phyloP scores from a whole-genome alignment of 352 stramenopile genomes.

The Peronospora destructor region DNA sequence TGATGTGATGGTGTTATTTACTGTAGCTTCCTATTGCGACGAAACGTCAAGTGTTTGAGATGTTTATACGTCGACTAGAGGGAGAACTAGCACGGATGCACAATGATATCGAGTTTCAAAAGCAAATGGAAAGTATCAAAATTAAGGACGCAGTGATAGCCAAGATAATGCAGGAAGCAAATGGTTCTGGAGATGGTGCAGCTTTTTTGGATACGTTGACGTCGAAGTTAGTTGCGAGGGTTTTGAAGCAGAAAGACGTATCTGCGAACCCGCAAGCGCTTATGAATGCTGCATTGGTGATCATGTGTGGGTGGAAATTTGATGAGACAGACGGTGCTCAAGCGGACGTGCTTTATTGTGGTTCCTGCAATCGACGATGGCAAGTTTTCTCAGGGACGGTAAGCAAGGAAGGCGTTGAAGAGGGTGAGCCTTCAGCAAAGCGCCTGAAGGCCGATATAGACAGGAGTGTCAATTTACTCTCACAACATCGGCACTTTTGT shows the following conservation, averaged over 20 bases:
- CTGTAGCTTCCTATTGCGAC: slow-evolving; percentile 31
- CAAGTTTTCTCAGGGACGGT: background rate
- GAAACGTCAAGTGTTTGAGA: slow-evolving; percentile 28
- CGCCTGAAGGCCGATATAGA: slow-evolving; percentile 20
- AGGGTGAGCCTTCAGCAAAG: slow-evolving; percentile 26
- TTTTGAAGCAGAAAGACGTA: slow-evolving; percentile 6
- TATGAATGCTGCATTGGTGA: slow-evolving; percentile 29
- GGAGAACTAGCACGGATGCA: slow-evolving; percentile 10
- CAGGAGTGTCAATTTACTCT: slow-evolving; percentile 12
- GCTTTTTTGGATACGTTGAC: slow-evolving; percentile 5
- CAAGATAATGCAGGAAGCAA: slow-evolving; percentile 18
- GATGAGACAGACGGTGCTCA: slow-evolving; percentile 8
- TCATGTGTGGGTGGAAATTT: slow-evolving; percentile 38
- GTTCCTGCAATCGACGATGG: slow-evolving; percentile 45
- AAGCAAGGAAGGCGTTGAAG: slow-evolving; percentile 1
- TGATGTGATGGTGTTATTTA: background rate
- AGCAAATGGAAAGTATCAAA: slow-evolving; percentile 12
- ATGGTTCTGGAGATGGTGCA: background rate
- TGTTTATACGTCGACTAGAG: slow-evolving; percentile 20
- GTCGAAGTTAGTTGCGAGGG: slow-evolving; percentile 12
- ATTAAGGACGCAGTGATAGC: slow-evolving; percentile 6
- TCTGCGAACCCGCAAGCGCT: slow-evolving; percentile 12
- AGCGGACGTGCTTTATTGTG: slow-evolving; percentile 24
- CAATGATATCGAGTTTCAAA: slow-evolving; percentile 13
- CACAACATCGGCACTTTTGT: slow-evolving; percentile 55